phyloP scores from a whole-genome alignment of 192 early-diverging fungal genomes.

The Dissophora globulifera region DNA sequence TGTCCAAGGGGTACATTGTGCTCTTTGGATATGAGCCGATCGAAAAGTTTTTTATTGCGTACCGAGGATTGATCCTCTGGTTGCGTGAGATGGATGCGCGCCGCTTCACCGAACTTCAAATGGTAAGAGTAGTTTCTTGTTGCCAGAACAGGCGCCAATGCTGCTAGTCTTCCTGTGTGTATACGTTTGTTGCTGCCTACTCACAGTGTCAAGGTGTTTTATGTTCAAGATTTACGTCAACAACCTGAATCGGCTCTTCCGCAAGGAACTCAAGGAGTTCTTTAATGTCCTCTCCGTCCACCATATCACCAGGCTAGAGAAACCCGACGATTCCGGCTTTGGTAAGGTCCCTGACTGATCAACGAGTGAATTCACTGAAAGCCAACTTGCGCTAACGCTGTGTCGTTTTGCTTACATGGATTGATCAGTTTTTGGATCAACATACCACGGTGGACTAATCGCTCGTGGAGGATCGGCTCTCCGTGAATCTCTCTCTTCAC shows the following conservation, averaged over 20 bases:
- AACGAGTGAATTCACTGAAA: background rate
- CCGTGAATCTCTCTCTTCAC: conserved; percentile 45
- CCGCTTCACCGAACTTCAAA: conserved; percentile 77
- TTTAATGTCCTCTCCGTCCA: conserved; percentile 36
- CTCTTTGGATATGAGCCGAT: conserved; percentile 66
- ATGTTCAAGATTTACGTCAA: conserved; percentile 31
- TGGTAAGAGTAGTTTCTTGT: conserved; percentile 45
- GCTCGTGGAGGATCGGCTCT: conserved; percentile 39
- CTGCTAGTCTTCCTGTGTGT: no score
- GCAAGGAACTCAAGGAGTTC: conserved; percentile 59
- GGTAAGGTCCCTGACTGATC: conserved; percentile 19
- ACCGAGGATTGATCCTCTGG: conserved; percentile 77
- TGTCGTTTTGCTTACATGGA: background rate
- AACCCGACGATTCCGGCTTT: conserved; percentile 54
- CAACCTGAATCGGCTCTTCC: conserved; percentile 48
- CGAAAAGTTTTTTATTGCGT: conserved; percentile 71
- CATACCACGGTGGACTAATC: conserved; percentile 45
- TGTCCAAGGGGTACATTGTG: conserved; percentile 54
- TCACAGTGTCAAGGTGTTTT: background rate
- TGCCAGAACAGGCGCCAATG: background rate
- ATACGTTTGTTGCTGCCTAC: no score
- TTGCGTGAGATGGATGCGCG: conserved; percentile 75
- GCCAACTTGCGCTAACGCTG: no score
- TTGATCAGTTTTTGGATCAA: conserved; percentile 40
- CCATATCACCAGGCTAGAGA: conserved; percentile 52